Percentiles rank a stretch among this genome's conserved stretches.
phyloP scores from a whole-genome alignment of 2,329 filamentous ascomycete genomes.

The Colletotrichum sp. region DNA sequence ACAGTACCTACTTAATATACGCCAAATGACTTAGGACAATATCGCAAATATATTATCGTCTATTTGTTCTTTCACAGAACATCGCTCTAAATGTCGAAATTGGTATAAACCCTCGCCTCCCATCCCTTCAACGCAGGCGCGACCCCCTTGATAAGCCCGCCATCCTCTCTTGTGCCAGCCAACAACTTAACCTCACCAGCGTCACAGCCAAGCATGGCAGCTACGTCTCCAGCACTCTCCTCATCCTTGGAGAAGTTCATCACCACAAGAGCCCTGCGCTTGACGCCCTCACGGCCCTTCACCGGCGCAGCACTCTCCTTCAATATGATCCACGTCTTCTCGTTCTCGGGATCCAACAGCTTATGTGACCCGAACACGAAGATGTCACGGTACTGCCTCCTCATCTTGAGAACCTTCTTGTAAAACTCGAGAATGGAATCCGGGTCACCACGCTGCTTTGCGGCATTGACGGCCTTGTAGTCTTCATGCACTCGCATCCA shows the following conservation, averaged over 20 bases:
- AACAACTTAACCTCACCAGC: slow-evolving; percentile 26
- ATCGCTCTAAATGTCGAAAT: slow-evolving; percentile 18
- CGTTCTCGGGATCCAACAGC: slow-evolving; percentile 53
- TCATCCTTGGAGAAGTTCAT: slow-evolving; percentile 51
- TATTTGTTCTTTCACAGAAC: background rate
- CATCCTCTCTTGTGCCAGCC: slow-evolving; percentile 26
- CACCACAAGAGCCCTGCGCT: slow-evolving; percentile 41
- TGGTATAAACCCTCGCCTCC: slow-evolving; percentile 32
- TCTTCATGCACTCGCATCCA: slow-evolving; percentile 74
- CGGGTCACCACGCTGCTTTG: slow-evolving; percentile 46
- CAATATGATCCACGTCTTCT: slow-evolving; percentile 62
- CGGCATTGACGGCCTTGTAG: slow-evolving; percentile 61
- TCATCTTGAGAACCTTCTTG: slow-evolving; percentile 53
- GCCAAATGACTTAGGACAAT: no score
- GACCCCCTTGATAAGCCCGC: background rate
- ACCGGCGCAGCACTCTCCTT: slow-evolving; percentile 35
- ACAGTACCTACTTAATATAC: background rate
- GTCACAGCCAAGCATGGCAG: slow-evolving; percentile 23
- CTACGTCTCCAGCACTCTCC: slow-evolving; percentile 29
- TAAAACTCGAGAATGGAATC: slow-evolving; percentile 65
- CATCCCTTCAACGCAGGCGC: slow-evolving; percentile 25
- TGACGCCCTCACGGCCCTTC: slow-evolving; percentile 20
- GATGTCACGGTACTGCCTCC: slow-evolving; percentile 61
- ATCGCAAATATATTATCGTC: background rate
- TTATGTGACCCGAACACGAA: slow-evolving; percentile 69